A percentile compares a stretch with the other conserved stretches of the same genome.
phyloP scores from a whole-genome alignment of 192 early-diverging fungal genomes.

The Chytriomyces confervae region DNA sequence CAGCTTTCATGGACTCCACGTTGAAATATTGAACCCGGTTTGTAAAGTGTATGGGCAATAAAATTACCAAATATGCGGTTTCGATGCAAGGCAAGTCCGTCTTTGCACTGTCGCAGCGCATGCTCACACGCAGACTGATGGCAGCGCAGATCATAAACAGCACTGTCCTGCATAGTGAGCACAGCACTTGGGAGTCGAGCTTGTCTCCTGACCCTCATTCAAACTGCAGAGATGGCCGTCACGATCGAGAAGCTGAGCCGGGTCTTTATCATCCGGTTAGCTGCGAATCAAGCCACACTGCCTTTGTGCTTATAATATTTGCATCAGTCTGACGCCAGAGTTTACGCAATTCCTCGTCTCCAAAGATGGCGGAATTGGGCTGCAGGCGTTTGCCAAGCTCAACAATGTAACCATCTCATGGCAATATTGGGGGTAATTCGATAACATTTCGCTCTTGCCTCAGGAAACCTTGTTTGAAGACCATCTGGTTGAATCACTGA shows the following conservation, averaged over 20 bases:
- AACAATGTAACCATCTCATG: constrained; percentile 24
- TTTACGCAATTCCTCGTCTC: constrained; percentile 72
- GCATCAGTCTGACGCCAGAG: constrained; percentile 58
- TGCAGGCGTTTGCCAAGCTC: constrained; percentile 69
- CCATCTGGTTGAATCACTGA: constrained; percentile 70
- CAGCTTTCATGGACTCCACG: too few relatives aligned
- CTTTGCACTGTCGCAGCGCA: background rate
- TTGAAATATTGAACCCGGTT: too few relatives aligned
- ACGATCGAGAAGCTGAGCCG: constrained; percentile 76
- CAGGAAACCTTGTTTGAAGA: constrained; percentile 69
- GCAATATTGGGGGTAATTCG: background rate
- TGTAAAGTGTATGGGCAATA: too few relatives aligned
- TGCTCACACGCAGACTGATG: constrained; percentile 25
- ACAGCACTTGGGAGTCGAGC: background rate
- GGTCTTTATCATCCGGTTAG: constrained; percentile 60
- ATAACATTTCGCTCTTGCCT: background rate
- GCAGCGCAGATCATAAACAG: constrained; percentile 39
- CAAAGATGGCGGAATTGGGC: constrained; percentile 57
- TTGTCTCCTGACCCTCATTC: background rate
- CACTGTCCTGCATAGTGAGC: constrained; percentile 40
- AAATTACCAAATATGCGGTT: constrained; percentile 30
- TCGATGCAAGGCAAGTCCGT: background rate
- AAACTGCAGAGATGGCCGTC: constrained; percentile 57
- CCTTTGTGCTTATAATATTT: background rate
- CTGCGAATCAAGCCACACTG: background rate